Base-by-base conservation (phyloP, 805 yeast genomes). In the Metschnikowia arizonensis region DNA sequence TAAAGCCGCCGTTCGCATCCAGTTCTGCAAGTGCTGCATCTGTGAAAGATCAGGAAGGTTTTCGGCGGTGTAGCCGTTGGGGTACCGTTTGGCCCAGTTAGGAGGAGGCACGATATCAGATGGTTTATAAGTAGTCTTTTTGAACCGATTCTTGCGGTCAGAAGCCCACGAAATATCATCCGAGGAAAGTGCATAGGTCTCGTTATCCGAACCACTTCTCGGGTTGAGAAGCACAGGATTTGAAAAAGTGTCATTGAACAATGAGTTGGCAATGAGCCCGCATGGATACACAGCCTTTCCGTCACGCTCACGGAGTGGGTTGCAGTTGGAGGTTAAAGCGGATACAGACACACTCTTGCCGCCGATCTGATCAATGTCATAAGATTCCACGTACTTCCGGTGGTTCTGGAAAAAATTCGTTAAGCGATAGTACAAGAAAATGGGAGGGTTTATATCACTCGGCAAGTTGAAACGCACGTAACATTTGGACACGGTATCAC, bases 1-100 rank as follows among this genome's bases (percentile, higher is more conserved):
- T 50, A 91, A 72, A 0, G 95, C 97, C 0, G 98, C 96, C 1
- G 97, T 89, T 58, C 95, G 80, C 97, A 91, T 91, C 99, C 99
- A 91, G 64, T 89, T 91, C 70, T 89, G 96, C 56, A 91, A 78
- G 53, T 82, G 82, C 60, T 88, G 91, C 88, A 93, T 82, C 30
- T 67, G 61, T 2, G 86, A 74, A 39, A 91, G 61, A 59, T 86
- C 83, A 2, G 95, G 96, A 49, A 91, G 56, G 62, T 88, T 88
- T 5, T 78, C 79, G 28, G 77, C 82, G n/a, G 85, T 88, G 67
- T 93, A 91, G 0, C 98, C 98, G 48, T 89, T 67, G 1, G 98
- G 98, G 63, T 65, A 91, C 67, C 59, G 69, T 51, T 78, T 74
- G 33, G 67, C 72, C 99, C 99, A 91, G 67, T 85, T 88, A 42